Evolutionary conservation across 306 rosid genomes (phyloP).

Genomic region (Castanopsis chinensis): DNA sequence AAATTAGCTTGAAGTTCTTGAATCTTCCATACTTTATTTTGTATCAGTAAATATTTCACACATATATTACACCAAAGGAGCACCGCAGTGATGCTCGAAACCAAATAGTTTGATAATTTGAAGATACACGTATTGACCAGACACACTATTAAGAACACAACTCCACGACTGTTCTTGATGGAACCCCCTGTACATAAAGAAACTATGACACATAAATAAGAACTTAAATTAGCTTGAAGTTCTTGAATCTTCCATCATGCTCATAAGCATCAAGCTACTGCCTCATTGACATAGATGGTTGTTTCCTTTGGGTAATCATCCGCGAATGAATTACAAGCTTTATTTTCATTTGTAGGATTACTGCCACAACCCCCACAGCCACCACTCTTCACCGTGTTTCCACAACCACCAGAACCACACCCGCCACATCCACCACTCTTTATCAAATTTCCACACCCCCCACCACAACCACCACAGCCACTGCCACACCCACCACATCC

Average conservation of each 20-base stretch:
- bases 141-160: not conserved
- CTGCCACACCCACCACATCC: conserved; percentile 33
- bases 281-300: conserved; percentile 23
- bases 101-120: not conserved
- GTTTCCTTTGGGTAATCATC: conserved; percentile 26
- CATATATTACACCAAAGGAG: not conserved
- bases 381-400: conserved; percentile 26
- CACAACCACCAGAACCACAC: conserved; percentile 43
- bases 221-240: not conserved
- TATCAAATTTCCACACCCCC: conserved; percentile 22
- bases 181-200: not conserved
- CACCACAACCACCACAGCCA: not conserved
- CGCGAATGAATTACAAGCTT: conserved; percentile 24
- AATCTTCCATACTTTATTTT: not conserved
- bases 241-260: not conserved
- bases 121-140: not conserved
- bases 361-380: conserved; percentile 39
- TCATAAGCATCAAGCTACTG: conserved; percentile 13
- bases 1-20: not conserved
- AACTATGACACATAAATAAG: not conserved
- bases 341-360: conserved; percentile 21
- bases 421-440: conserved; percentile 34
- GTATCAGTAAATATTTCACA: not conserved
- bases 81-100: not conserved
- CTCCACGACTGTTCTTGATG: not conserved